Evolutionary conservation across 1,284 basidiomycete species (phyloP).

Genomic region (Fistulinella staudtii): DNA sequence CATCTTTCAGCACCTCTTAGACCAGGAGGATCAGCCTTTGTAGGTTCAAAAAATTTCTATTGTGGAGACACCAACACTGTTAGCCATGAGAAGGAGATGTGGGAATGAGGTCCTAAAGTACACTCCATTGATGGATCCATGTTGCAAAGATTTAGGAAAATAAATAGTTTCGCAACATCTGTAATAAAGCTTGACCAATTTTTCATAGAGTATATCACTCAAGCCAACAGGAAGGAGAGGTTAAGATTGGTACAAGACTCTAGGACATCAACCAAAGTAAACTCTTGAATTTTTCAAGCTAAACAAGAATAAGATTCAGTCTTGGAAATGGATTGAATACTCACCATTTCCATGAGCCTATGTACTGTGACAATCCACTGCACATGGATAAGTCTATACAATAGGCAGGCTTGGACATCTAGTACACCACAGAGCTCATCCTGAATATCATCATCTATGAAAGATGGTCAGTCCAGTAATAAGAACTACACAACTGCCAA

Average conservation of each 20-base stretch:
- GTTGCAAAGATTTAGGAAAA: constrained; percentile 90
- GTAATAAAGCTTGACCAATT: constrained; percentile 96
- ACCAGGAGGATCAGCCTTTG: too few relatives aligned
- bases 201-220: constrained; percentile 91
- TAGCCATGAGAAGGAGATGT: constrained; percentile 91
- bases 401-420: constrained; percentile 85
- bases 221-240: constrained; percentile 93
- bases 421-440: constrained; percentile 76
- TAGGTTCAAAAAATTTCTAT: too few relatives aligned
- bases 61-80: too few relatives aligned
- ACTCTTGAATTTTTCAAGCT: constrained; percentile 97
- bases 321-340: constrained; percentile 8
- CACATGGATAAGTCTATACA: constrained; percentile 96
- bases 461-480: not conserved
- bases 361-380: constrained; percentile 94
- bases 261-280: constrained; percentile 94
- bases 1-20: too few relatives aligned
- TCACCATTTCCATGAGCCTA: constrained; percentile 93
- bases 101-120: constrained; percentile 97
- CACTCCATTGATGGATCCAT: constrained; percentile 93
- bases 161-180: constrained; percentile 96
- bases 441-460: constrained; percentile 71
- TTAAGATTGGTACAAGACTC: constrained; percentile 89
- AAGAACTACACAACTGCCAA: constrained; percentile 22
- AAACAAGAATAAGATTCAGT: constrained; percentile 10